These are phyloP conservation scores for Steccherinum ochraceum DNA, from an alignment of 768 basidiomycete genomes.

Conservation along the genomic window DNA sequence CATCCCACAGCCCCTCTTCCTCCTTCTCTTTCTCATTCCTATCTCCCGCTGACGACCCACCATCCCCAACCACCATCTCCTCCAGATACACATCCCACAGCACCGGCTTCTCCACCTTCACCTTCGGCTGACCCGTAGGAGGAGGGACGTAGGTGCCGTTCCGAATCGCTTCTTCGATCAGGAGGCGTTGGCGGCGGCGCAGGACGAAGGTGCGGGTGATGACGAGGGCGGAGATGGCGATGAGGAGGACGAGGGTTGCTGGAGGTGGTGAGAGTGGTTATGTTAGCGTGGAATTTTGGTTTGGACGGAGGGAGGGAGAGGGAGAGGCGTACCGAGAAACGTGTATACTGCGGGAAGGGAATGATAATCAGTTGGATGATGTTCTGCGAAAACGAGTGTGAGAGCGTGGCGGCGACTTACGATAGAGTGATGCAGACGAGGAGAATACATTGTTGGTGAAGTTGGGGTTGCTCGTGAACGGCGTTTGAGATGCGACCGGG, in stretches of 20 bases:
- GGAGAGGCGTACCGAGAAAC: constrained; percentile 14
- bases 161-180: constrained; percentile 58
- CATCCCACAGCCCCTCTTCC: not conserved
- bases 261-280: not conserved
- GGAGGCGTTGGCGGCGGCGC: constrained; percentile 51
- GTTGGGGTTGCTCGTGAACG: no score
- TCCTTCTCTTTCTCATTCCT: not conserved
- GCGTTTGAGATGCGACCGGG: no score
- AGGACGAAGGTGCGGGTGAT: constrained; percentile 58
- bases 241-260: constrained; percentile 64
- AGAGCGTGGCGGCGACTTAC: no score
- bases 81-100: not conserved
- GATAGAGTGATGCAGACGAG: no score
- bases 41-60: not conserved
- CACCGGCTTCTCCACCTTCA: not conserved
- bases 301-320: not conserved
- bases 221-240: constrained; percentile 62
- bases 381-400: no score
- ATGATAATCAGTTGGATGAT: not conserved
- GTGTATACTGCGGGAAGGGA: constrained; percentile 16
- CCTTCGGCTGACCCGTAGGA: not conserved
- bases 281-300: not conserved
- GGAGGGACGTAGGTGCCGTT: constrained; percentile 41
- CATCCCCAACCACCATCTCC: not conserved
- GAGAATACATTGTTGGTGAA: no score